These are phyloP conservation scores for Candida dubliniensis DNA, from an alignment of 1,139 yeast genomes.

Conservation along the genomic window DNA sequence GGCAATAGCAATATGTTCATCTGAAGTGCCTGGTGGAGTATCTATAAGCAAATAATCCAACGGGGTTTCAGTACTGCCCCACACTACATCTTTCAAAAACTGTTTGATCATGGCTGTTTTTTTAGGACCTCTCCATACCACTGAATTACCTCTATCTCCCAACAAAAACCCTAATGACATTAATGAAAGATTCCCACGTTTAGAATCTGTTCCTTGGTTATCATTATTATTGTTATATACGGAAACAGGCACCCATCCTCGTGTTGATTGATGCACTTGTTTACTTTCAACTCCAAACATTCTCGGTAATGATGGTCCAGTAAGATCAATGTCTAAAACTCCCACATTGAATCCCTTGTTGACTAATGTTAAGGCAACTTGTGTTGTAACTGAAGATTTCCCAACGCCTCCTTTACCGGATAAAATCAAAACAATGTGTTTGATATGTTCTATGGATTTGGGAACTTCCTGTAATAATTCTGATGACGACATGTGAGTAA, in stretches of 20 bases:
- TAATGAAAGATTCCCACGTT: slow-evolving; percentile 47
- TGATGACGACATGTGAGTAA: slow-evolving; percentile 3
- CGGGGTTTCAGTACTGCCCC: slow-evolving; percentile 62
- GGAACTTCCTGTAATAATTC: slow-evolving; percentile 37
- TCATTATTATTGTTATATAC: slow-evolving; percentile 32
- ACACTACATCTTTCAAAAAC: slow-evolving; percentile 82
- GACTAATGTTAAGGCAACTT: slow-evolving; percentile 77
- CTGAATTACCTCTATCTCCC: slow-evolving; percentile 81
- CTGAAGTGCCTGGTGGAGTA: slow-evolving; percentile 98
- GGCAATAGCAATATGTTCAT: slow-evolving; percentile 95
- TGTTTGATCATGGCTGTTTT: slow-evolving; percentile 98
- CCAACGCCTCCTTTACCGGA: slow-evolving; percentile 73
- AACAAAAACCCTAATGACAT: slow-evolving; percentile 92
- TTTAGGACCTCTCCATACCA: slow-evolving; percentile 98
- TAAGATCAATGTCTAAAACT: slow-evolving; percentile 88
- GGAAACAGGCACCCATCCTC: slow-evolving; percentile 90
- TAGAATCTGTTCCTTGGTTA: slow-evolving; percentile 5
- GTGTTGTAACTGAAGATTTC: slow-evolving; percentile 92
- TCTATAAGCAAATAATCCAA: slow-evolving; percentile 86
- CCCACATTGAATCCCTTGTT: slow-evolving; percentile 79
- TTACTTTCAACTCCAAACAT: slow-evolving; percentile 88
- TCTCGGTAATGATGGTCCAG: slow-evolving; percentile 96
- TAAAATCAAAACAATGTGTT: slow-evolving; percentile 57
- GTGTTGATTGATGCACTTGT: slow-evolving; percentile 77
- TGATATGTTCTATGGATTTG: slow-evolving; percentile 57